Evolutionary conservation across 495 filamentous ascomycete species (phyloP).

Genomic region (Halenospora varia): DNA sequence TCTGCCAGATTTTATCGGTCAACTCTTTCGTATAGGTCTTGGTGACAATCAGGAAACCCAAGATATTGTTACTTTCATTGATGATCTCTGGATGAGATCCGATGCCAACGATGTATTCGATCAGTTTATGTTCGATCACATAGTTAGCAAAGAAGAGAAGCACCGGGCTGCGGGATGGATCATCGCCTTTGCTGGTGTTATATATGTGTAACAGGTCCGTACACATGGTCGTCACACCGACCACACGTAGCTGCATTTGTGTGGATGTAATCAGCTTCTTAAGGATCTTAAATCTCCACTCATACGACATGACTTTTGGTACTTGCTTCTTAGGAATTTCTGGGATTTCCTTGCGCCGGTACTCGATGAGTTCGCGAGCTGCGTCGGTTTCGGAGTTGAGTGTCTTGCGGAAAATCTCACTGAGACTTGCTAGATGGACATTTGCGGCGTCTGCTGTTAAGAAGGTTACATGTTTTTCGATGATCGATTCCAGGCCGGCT

Average conservation of each 20-base stretch:
- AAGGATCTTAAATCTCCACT: constrained; percentile 68
- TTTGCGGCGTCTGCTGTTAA: constrained; percentile 40
- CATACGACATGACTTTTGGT: constrained; percentile 47
- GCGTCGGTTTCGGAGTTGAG: constrained; percentile 33
- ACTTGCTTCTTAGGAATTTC: constrained; percentile 15
- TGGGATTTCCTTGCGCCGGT: constrained; percentile 24
- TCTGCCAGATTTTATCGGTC: constrained; percentile 81
- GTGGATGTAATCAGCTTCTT: constrained; percentile 71
- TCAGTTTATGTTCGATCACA: constrained; percentile 58
- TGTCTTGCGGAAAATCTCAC: constrained; percentile 36
- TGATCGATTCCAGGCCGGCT: constrained; percentile 33
- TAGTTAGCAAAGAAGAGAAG: constrained; percentile 63
- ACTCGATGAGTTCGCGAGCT: constrained; percentile 27
- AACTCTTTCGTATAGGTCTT: constrained; percentile 64
- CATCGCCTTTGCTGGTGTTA: constrained; percentile 40
- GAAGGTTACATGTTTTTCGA: constrained; percentile 45
- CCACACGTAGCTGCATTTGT: constrained; percentile 85
- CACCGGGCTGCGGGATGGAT: constrained; percentile 41
- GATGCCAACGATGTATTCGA: constrained; percentile 84
- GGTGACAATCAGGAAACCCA: constrained; percentile 86
- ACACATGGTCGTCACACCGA: constrained; percentile 68
- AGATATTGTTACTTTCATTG: constrained; percentile 71
- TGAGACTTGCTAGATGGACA: constrained; percentile 30
- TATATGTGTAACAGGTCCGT: constrained; percentile 63
- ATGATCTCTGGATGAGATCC: constrained; percentile 93